A percentile compares a stretch with the other conserved stretches of the same genome.
These are phyloP conservation scores for Trichoderma sp. DNA, from an alignment of 2,329 filamentous ascomycete species.

Conservation along the genomic window DNA sequence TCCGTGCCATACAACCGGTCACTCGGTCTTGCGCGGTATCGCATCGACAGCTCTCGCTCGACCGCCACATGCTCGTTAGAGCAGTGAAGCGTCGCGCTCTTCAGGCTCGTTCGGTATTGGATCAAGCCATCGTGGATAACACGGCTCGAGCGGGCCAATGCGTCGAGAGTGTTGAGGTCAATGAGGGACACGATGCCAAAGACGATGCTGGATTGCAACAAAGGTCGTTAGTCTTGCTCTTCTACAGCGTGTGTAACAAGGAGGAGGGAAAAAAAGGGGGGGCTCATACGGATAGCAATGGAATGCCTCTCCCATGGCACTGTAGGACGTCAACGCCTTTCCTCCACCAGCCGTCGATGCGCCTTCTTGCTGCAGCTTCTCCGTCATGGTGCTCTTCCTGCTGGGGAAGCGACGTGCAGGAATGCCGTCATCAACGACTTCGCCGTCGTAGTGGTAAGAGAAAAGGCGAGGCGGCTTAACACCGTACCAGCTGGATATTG, in stretches of 20 bases:
- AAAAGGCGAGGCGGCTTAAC: constrained; percentile 3
- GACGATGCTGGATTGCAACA: constrained; percentile 60
- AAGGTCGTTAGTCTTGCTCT: not conserved
- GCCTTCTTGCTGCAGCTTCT: not conserved
- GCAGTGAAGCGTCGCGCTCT: constrained; percentile 75
- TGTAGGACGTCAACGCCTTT: constrained; percentile 12
- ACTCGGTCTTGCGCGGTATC: constrained; percentile 50
- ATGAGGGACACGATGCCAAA: constrained; percentile 71
- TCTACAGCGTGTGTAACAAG: not conserved
- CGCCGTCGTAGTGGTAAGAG: no score
- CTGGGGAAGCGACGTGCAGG: not conserved
- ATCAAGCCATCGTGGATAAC: constrained; percentile 74
- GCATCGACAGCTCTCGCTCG: constrained; percentile 54
- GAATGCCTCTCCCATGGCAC: constrained; percentile 31
- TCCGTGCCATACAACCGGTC: constrained; percentile 58
- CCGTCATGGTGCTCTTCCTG: constrained; percentile 8
- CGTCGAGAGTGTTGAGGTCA: constrained; percentile 83
- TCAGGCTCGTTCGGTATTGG: constrained; percentile 71
- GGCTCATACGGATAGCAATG: constrained; percentile 36
- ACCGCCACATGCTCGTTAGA: constrained; percentile 62
- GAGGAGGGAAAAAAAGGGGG: constrained; percentile 1
- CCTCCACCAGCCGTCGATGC: not conserved
- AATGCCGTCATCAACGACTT: not conserved
- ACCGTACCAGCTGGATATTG: constrained; percentile 4
- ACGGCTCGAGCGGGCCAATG: constrained; percentile 77